Evolutionary conservation across 139 green algal species (phyloP).

Genomic region (Chlorella vulgaris): DNA sequence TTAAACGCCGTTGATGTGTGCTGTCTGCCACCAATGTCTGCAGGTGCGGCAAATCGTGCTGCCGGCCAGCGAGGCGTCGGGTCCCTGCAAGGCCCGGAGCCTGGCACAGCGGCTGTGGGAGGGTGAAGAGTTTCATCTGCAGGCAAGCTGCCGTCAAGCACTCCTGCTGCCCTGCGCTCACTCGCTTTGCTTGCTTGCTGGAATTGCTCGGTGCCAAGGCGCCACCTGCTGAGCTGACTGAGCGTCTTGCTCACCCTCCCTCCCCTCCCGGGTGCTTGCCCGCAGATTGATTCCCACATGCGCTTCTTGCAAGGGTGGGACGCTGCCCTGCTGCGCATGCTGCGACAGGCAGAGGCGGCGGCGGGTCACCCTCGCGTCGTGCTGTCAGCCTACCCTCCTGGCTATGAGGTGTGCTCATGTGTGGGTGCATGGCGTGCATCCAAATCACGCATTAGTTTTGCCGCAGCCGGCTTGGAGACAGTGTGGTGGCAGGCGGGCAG

Average conservation of each 20-base stretch:
- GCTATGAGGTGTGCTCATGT: constrained; percentile 47
- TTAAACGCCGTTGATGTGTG: no score
- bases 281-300: constrained; percentile 76
- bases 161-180: background rate
- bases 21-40: background rate
- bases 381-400: constrained; percentile 75
- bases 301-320: constrained; percentile 53
- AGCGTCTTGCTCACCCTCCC: no score
- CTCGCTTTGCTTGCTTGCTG: no score
- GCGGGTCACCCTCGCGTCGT: constrained; percentile 45
- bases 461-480: background rate
- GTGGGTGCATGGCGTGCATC: background rate
- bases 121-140: constrained; percentile 77
- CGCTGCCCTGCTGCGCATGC: constrained; percentile 37
- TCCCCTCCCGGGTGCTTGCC: background rate
- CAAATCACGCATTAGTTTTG: background rate
- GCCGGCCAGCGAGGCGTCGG: constrained; percentile 53
- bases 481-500: no score
- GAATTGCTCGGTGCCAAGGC: no score
- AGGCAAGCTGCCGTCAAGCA: constrained; percentile 26
- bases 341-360: constrained; percentile 34
- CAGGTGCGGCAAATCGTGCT: constrained; percentile 69
- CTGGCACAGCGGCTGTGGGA: constrained; percentile 68
- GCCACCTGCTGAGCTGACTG: no score
- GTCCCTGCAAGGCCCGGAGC: constrained; percentile 71